These are phyloP conservation scores for Candida insectorum DNA, from an alignment of 805 yeast species.

Conservation along the genomic window DNA sequence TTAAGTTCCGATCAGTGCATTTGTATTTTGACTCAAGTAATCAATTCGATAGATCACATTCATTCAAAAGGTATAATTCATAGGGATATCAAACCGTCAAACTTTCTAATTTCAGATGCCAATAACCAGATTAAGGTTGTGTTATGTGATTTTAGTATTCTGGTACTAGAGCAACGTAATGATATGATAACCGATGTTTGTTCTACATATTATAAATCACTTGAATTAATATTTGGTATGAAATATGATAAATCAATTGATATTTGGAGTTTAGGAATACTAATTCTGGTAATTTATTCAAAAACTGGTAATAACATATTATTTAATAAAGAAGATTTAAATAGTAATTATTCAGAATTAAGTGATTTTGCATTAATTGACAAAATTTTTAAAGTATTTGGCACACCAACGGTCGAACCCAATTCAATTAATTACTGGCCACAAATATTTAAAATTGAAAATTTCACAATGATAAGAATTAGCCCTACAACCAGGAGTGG, in stretches of 20 bases:
- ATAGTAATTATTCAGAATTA: conserved; percentile 17
- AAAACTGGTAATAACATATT: conserved; percentile 18
- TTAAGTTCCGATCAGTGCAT: conserved; percentile 11
- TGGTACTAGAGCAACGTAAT: conserved; percentile 1
- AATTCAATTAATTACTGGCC: conserved; percentile 28
- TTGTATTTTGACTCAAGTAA: conserved; percentile 16
- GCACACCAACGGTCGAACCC: conserved; percentile 49
- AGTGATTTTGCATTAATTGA: conserved; percentile 61
- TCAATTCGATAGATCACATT: conserved; percentile 23
- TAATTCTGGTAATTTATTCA: conserved; percentile 52
- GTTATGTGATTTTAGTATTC: conserved; percentile 66
- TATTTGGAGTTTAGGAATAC: conserved; percentile 69
- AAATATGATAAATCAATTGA: conserved; percentile 57
- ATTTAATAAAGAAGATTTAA: conserved; percentile 25
- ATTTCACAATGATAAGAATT: conserved; percentile 27
- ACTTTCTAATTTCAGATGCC: conserved; percentile 32
- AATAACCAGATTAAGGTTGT: conserved; percentile 22
- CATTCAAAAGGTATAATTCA: conserved; percentile 36
- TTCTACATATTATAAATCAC: conserved; percentile 68
- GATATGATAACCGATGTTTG: conserved; percentile 55
- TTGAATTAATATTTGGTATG: conserved; percentile 67
- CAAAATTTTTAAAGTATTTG: conserved; percentile 53
- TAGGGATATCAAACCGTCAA: conserved; percentile 40
- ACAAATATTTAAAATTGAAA: conserved; percentile 27
- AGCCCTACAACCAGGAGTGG: conserved; percentile 5